phyloP scores from a whole-genome alignment of 768 basidiomycete genomes.

The Phlebiopsis gigantea region DNA sequence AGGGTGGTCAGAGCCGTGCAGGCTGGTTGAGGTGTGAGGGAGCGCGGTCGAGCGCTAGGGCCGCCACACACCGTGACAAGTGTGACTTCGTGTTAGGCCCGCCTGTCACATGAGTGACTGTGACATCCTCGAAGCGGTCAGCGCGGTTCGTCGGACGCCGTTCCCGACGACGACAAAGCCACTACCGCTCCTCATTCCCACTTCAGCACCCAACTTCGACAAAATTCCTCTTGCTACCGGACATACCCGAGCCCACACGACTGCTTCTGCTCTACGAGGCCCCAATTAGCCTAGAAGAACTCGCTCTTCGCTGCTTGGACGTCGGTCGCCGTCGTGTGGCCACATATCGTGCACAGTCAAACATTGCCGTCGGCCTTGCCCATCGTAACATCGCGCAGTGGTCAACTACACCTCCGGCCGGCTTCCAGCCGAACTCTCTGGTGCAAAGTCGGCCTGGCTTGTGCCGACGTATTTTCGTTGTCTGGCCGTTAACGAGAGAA shows the following conservation, averaged over 20 bases:
- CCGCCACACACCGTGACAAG: background rate
- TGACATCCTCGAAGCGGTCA: slow-evolving; percentile 1
- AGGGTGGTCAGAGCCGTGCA: background rate
- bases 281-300: background rate
- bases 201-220: background rate
- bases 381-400: background rate
- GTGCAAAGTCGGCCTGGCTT: background rate
- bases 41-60: background rate
- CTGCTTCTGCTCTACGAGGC: background rate
- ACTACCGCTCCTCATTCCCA: background rate
- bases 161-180: slow-evolving; percentile 11
- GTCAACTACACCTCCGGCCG: background rate
- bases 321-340: background rate
- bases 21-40: background rate
- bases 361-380: background rate
- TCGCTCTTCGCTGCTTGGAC: background rate
- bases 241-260: background rate
- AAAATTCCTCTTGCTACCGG: background rate
- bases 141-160: slow-evolving; percentile 6
- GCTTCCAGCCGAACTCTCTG: background rate
- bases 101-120: slow-evolving; percentile 5
- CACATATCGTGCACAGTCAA: background rate
- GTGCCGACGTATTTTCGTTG: background rate
- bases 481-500: background rate
- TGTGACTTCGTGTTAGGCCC: background rate